phyloP scores from a whole-genome alignment of 768 basidiomycete genomes.

The Multifurca ochricompacta region DNA sequence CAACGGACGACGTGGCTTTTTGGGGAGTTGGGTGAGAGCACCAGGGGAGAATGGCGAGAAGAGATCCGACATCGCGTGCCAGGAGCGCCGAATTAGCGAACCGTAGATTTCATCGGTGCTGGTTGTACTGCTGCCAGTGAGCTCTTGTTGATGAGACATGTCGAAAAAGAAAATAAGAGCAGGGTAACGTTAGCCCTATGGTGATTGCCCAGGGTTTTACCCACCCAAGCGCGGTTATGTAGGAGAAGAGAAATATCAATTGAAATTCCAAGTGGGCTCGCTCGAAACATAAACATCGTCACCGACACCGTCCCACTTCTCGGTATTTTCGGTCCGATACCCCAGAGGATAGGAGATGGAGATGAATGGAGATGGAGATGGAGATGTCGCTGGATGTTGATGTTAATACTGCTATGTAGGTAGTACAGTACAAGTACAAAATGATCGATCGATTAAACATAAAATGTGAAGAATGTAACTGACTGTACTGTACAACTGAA shows the following conservation, averaged over 20 bases:
- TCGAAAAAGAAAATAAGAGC: not conserved
- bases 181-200: too few species aligned
- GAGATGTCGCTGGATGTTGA: too few species aligned
- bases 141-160: not conserved
- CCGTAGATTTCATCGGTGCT: conserved; percentile 21
- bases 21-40: conserved; percentile 46
- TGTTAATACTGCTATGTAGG: too few species aligned
- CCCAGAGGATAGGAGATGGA: too few species aligned
- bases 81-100: conserved; percentile 46
- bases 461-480: not conserved
- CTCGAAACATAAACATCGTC: too few species aligned
- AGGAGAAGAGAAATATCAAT: not conserved
- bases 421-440: too few species aligned
- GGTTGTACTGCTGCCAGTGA: conserved; percentile 10
- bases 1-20: conserved; percentile 29
- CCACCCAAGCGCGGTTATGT: not conserved
- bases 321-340: not conserved
- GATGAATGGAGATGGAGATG: too few species aligned
- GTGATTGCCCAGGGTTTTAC: not conserved
- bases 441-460: not conserved
- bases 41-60: conserved; percentile 63
- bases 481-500: too few species aligned
- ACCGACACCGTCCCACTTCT: not conserved
- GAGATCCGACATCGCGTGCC: conserved; percentile 51
- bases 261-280: not conserved